phyloP scores from a whole-genome alignment of 352 stramenopile genomes.

The Globisporangium heterothallicum region DNA sequence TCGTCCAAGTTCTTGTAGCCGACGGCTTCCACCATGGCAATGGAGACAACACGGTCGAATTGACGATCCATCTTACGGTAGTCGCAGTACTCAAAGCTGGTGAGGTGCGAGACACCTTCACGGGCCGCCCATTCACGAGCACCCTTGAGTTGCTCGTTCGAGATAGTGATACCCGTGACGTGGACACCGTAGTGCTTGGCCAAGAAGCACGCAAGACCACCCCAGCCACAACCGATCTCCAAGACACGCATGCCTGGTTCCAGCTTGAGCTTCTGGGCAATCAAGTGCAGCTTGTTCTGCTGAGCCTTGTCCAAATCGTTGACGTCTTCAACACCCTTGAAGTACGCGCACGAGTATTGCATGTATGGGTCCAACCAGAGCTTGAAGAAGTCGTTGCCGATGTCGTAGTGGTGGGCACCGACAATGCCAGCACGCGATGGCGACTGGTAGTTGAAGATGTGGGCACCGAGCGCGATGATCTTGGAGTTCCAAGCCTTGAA shows the following conservation, averaged over 20 bases:
- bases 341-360: slow-evolving; percentile 87
- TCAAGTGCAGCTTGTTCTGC: slow-evolving; percentile 83
- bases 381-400: slow-evolving; percentile 88
- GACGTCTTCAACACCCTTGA: slow-evolving; percentile 64
- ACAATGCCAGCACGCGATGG: slow-evolving; percentile 77
- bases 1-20: slow-evolving; percentile 86
- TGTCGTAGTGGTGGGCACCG: slow-evolving; percentile 81
- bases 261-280: slow-evolving; percentile 84
- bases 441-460: slow-evolving; percentile 87
- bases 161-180: slow-evolving; percentile 88
- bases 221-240: slow-evolving; percentile 88
- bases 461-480: slow-evolving; percentile 63
- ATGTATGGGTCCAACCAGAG: slow-evolving; percentile 85
- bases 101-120: slow-evolving; percentile 79
- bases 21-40: slow-evolving; percentile 88
- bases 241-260: slow-evolving; percentile 80
- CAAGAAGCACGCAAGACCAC: slow-evolving; percentile 83
- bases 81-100: slow-evolving; percentile 88
- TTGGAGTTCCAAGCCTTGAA: slow-evolving; percentile 87
- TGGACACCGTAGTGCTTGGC: slow-evolving; percentile 84
- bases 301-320: slow-evolving; percentile 80
- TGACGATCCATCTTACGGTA: slow-evolving; percentile 86
- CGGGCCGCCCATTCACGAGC: slow-evolving; percentile 69
- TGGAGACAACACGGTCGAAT: slow-evolving; percentile 86
- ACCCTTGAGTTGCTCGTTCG: slow-evolving; percentile 87